phyloP scores from a whole-genome alignment of 768 basidiomycete genomes.

The Agrocybe pediades region DNA sequence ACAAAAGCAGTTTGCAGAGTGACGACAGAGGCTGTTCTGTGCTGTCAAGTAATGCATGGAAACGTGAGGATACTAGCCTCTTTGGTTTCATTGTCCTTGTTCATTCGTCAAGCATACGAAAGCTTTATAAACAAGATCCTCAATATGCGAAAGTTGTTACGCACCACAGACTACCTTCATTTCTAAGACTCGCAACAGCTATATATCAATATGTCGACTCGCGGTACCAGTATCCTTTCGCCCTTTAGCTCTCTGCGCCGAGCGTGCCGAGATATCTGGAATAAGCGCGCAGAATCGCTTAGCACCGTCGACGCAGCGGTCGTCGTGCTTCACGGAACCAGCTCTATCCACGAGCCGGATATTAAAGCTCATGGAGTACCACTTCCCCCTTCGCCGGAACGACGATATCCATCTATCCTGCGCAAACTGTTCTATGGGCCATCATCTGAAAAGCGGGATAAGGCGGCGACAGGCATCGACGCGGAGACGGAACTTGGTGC shows the following conservation, averaged over 20 bases:
- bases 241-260: background rate
- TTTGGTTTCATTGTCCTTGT: too few species aligned
- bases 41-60: too few species aligned
- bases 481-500: background rate
- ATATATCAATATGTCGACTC: background rate
- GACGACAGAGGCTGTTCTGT: too few species aligned
- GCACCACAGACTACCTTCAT: too few species aligned
- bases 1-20: too few species aligned
- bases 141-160: too few species aligned
- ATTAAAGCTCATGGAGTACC: background rate
- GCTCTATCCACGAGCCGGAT: background rate
- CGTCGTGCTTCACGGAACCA: background rate
- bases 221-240: background rate
- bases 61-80: too few species aligned
- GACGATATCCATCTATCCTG: background rate
- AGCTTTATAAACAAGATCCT: too few species aligned
- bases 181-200: background rate
- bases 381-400: background rate
- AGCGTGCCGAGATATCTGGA: background rate
- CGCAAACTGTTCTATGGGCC: background rate
- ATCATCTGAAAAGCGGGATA: background rate
- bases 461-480: background rate
- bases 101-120: too few species aligned
- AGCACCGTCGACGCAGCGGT: background rate
- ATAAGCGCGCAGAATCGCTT: background rate